phyloP scores from a whole-genome alignment of 495 filamentous ascomycete genomes.

The Lasiosphaeria hispida region DNA sequence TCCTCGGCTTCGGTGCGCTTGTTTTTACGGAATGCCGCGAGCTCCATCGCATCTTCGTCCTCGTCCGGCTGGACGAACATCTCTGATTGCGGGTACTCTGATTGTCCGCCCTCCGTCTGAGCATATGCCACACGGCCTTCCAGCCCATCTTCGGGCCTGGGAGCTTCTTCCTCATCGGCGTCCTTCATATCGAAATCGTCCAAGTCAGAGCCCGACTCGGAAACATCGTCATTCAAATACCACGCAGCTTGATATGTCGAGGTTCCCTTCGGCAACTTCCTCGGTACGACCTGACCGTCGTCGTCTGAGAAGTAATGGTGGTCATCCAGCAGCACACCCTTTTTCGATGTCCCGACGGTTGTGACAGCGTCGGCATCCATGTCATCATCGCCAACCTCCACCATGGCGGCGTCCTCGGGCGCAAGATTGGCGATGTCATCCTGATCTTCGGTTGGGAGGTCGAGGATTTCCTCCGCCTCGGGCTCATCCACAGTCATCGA shows the following conservation, averaged over 20 bases:
- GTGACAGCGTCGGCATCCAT: conserved; percentile 55
- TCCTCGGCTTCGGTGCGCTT: conserved; percentile 78
- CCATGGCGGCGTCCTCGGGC: conserved; percentile 72
- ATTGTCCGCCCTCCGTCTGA: conserved; percentile 73
- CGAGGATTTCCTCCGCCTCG: conserved; percentile 53
- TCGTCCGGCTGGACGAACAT: conserved; percentile 85
- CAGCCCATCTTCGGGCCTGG: conserved; percentile 67
- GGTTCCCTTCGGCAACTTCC: conserved; percentile 82
- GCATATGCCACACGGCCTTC: conserved; percentile 68
- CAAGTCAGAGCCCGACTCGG: conserved; percentile 81
- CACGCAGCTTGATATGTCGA: conserved; percentile 92
- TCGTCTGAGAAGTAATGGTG: conserved; percentile 98
- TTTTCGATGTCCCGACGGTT: conserved; percentile 45
- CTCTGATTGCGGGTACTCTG: conserved; percentile 87
- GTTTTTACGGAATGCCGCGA: conserved; percentile 73
- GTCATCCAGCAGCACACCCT: conserved; percentile 89
- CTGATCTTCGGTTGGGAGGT: conserved; percentile 68
- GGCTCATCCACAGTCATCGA: conserved; percentile 66
- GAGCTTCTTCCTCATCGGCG: conserved; percentile 49
- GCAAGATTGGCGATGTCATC: conserved; percentile 82
- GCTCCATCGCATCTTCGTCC: conserved; percentile 76
- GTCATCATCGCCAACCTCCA: conserved; percentile 61
- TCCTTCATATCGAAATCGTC: conserved; percentile 75
- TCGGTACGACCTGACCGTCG: conserved; percentile 60
- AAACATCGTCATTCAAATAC: conserved; percentile 78